Evolutionary conservation across 257 asterid genomes (phyloP), one percentile per base, ranked within the genome.

Genomic region (Forsythia viridissima): DNA sequence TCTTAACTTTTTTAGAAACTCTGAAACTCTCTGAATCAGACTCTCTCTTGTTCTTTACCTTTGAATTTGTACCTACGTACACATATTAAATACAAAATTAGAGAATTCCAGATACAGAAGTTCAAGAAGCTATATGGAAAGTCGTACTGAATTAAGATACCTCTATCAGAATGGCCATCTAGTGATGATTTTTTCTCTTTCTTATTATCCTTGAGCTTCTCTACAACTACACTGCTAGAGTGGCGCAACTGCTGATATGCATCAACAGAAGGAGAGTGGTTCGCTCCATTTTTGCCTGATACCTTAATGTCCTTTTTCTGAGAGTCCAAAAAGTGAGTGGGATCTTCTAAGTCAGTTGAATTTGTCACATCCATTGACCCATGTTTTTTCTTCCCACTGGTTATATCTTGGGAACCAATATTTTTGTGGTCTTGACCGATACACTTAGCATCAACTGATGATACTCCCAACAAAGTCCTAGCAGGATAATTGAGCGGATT

Each of bases 1-100:
- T 80, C 88, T 91, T 92, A 13, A 83, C 74, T 87, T 90, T 92
- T 89, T 92, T 96, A 76, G 89, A 85, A 80, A 90, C 82, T 85
- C 92, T 87, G 55, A 85, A 84, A 83, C 83, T 85, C 74, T 87
- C 97, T 77, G 74, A 40, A 84, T 84, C 97, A 80, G 85, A 73
- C 80, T 85, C 97, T 71, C 87, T 87, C 77, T 79, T 88, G 90
- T 79, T 87, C 85, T 85, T 90, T 76, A 75, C 81, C 89, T 89
- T 91, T 39, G 87, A 57, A 73, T 76, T 85, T 67, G 79, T 40
- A 84, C 91, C 97, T 96, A 83, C 39, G 74, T 68, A 76, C 20
- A 79, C 12, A 44, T 76, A 46, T 71, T 37, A 37, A 72, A 74
- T 69, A 61, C 41, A 75, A 73, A 41, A 12, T 38, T 24, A 66